phyloP scores from a whole-genome alignment of 2,329 filamentous ascomycete genomes.

The Paradendryphiella salina region DNA sequence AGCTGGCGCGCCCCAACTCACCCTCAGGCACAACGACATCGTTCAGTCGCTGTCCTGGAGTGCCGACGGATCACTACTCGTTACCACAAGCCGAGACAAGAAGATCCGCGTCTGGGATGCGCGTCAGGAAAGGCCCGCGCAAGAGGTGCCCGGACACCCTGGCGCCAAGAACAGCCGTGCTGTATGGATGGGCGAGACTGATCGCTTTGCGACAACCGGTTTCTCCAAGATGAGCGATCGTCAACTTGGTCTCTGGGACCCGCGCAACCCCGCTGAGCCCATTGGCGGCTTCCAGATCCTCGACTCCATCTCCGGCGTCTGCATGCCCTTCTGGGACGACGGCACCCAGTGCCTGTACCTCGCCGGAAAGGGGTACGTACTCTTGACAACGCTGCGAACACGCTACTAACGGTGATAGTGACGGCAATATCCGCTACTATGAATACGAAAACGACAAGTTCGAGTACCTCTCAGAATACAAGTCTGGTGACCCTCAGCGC shows the following conservation, averaged over 20 bases:
- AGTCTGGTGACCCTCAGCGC: constrained; percentile 92
- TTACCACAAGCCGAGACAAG: constrained; percentile 96
- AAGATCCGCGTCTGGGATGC: constrained; percentile 98
- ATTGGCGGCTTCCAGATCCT: constrained; percentile 88
- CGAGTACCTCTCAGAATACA: constrained; percentile 95
- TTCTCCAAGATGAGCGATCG: constrained; percentile 99
- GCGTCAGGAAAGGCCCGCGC: constrained; percentile 83
- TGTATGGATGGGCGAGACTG: constrained; percentile 96
- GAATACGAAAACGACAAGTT: constrained; percentile 99
- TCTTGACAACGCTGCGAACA: not conserved
- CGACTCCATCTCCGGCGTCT: constrained; percentile 95
- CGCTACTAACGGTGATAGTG: constrained; percentile 56
- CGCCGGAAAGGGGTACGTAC: constrained; percentile 87
- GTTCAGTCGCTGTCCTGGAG: constrained; percentile 97
- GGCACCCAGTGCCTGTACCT: constrained; percentile 93
- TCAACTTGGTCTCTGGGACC: constrained; percentile 94
- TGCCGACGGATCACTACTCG: constrained; percentile 80
- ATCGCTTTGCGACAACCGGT: constrained; percentile 92
- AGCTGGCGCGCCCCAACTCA: constrained; percentile 72
- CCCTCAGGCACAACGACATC: constrained; percentile 85
- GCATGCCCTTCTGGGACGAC: constrained; percentile 99
- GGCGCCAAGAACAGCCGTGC: constrained; percentile 97
- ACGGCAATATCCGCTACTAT: constrained; percentile 98
- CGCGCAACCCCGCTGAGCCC: constrained; percentile 75
- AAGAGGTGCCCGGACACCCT: constrained; percentile 81